Evolutionary conservation across 2,329 filamentous ascomycete genomes (phyloP).

Genomic region (Nannizziopsis barbatae): DNA sequence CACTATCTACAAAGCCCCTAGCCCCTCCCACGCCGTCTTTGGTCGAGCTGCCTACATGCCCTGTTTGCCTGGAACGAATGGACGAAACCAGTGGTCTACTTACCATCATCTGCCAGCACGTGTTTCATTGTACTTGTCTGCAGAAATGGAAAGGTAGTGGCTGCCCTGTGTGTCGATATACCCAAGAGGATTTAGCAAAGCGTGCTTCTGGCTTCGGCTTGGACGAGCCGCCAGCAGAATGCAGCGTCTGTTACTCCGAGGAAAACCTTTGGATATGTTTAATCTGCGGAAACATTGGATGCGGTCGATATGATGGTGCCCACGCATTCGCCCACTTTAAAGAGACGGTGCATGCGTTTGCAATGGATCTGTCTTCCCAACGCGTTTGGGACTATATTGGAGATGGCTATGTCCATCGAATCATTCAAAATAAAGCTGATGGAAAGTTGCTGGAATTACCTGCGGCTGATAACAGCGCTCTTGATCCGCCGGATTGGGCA

Average conservation of each 20-base stretch:
- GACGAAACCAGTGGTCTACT: slow-evolving; percentile 91
- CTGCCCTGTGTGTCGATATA: slow-evolving; percentile 90
- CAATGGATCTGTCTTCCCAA: slow-evolving; percentile 84
- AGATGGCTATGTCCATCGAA: slow-evolving; percentile 88
- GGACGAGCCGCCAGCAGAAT: slow-evolving; percentile 49
- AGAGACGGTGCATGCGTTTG: slow-evolving; percentile 77
- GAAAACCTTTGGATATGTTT: slow-evolving; percentile 91
- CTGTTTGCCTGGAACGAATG: slow-evolving; percentile 95
- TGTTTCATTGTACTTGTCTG: slow-evolving; percentile 92
- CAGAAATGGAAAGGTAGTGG: slow-evolving; percentile 93
- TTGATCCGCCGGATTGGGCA: slow-evolving; percentile 34
- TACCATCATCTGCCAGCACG: slow-evolving; percentile 93
- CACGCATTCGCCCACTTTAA: slow-evolving; percentile 93
- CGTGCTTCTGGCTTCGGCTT: slow-evolving; percentile 42
- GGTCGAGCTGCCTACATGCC: slow-evolving; percentile 86
- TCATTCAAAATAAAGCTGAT: slow-evolving; percentile 88
- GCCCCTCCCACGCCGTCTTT: slow-evolving; percentile 70
- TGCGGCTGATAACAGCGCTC: slow-evolving; percentile 39
- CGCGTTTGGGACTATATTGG: slow-evolving; percentile 97
- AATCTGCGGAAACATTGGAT: slow-evolving; percentile 85
- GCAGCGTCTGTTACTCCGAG: slow-evolving; percentile 66
- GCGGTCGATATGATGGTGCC: slow-evolving; percentile 84
- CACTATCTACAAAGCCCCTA: slow-evolving; percentile 50
- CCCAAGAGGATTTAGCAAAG: slow-evolving; percentile 48
- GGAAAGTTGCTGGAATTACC: slow-evolving; percentile 89